These are phyloP conservation scores for Cladosporium sp. DNA, from an alignment of 2,329 filamentous ascomycete species.

Conservation along the genomic window DNA sequence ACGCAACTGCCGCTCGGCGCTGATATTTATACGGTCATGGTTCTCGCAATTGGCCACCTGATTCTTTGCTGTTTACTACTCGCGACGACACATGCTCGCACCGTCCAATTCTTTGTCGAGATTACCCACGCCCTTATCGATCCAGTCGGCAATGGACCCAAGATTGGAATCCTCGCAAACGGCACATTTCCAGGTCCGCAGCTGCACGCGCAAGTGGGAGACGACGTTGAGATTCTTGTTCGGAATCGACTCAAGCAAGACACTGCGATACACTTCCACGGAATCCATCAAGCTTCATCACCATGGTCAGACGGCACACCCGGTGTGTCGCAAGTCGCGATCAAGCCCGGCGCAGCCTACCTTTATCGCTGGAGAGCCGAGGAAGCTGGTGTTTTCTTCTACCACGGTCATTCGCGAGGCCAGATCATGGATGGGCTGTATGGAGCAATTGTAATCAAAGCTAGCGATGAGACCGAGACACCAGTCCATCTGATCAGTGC, in stretches of 20 bases:
- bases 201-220: neutral
- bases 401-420: slow-evolving; percentile 34
- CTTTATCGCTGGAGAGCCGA: neutral
- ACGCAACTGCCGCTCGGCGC: too few species aligned
- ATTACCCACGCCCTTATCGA: neutral
- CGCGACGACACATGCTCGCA: neutral
- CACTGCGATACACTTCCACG: neutral
- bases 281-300: neutral
- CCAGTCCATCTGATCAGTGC: neutral
- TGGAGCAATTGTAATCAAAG: slow-evolving; percentile 56
- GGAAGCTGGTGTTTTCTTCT: neutral
- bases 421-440: slow-evolving; percentile 64
- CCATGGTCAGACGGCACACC: neutral
- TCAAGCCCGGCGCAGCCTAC: neutral
- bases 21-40: neutral
- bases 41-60: neutral
- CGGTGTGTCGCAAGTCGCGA: neutral
- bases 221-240: neutral
- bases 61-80: neutral
- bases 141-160: neutral
- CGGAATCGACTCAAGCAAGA: neutral
- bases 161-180: neutral
- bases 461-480: slow-evolving; percentile 34
- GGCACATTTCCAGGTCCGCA: neutral
- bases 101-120: neutral